These are phyloP conservation scores for Stenogyne calaminthoides DNA, from an alignment of 305 asterid genomes.

Conservation along the genomic window DNA sequence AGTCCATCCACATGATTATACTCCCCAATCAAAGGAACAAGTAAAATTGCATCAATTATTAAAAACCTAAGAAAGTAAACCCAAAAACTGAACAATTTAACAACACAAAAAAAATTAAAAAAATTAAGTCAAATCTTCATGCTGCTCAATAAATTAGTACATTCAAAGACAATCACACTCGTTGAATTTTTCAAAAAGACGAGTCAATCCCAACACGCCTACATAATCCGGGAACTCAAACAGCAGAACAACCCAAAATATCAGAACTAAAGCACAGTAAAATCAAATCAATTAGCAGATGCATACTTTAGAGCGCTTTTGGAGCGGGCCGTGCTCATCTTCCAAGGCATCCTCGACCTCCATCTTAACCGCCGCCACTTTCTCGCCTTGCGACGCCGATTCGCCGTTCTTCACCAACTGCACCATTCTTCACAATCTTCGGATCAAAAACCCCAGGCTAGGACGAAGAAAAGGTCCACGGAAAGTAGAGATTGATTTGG, in stretches of 20 bases:
- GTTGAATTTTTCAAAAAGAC: not conserved
- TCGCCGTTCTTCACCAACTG: constrained; percentile 63
- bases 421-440: constrained; percentile 44
- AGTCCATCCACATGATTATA: not conserved
- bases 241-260: no score
- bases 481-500: not conserved
- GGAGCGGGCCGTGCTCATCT: constrained; percentile 65
- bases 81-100: not conserved
- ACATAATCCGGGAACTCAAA: not conserved
- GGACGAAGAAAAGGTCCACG: not conserved
- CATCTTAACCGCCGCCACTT: constrained; percentile 62
- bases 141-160: constrained; percentile 12
- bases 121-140: constrained; percentile 13
- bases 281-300: constrained; percentile 7
- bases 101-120: not conserved
- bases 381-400: constrained; percentile 46
- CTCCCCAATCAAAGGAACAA: constrained; percentile 11
- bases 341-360: constrained; percentile 72
- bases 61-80: constrained; percentile 8
- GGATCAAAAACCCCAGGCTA: constrained; percentile 35
- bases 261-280: constrained; percentile 4
- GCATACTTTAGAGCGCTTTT: constrained; percentile 68
- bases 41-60: not conserved
- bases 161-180: constrained; percentile 13
- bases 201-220: not conserved